A percentile compares a stretch with the other conserved stretches of the same genome.
phyloP scores from a whole-genome alignment of 2,329 filamentous ascomycete genomes.

The Ramichloridium luteum region DNA sequence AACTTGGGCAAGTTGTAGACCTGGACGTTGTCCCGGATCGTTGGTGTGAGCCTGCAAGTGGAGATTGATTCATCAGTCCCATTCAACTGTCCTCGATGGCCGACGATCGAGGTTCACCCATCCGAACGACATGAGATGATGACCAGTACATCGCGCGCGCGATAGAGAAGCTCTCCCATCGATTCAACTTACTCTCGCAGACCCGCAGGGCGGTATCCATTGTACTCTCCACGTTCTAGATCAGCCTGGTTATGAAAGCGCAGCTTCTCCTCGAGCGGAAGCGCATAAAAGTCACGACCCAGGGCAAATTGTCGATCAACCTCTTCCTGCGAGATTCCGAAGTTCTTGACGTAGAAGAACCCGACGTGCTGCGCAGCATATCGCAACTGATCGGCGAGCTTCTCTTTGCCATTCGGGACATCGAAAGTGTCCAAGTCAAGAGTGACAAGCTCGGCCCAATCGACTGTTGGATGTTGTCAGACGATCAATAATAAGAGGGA shows the following conservation, averaged over 20 bases:
- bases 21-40: conserved; percentile 40
- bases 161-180: too few species aligned
- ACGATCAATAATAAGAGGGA: neutral
- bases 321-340: conserved; percentile 45
- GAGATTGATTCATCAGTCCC: neutral
- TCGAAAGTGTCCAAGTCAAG: conserved; percentile 45
- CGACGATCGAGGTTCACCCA: too few species aligned
- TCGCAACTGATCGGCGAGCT: conserved; percentile 40
- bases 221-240: conserved; percentile 17
- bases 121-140: too few species aligned
- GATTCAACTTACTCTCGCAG: conserved; percentile 9
- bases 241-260: conserved; percentile 32
- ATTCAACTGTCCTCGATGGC: conserved; percentile 1
- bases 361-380: conserved; percentile 35
- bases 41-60: conserved; percentile 6
- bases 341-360: conserved; percentile 55
- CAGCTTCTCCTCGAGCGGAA: conserved; percentile 46
- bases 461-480: conserved; percentile 8
- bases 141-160: too few species aligned
- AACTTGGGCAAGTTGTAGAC: conserved; percentile 50
- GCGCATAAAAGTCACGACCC: conserved; percentile 44
- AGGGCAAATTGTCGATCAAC: conserved; percentile 50
- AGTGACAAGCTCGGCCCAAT: conserved; percentile 45
- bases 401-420: conserved; percentile 41
- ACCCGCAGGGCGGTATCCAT: conserved; percentile 15